A percentile compares a stretch with the other conserved stretches of the same genome.
These are phyloP conservation scores for Knoxdaviesia proteae DNA, from an alignment of 2,329 filamentous ascomycete species.

Conservation along the genomic window DNA sequence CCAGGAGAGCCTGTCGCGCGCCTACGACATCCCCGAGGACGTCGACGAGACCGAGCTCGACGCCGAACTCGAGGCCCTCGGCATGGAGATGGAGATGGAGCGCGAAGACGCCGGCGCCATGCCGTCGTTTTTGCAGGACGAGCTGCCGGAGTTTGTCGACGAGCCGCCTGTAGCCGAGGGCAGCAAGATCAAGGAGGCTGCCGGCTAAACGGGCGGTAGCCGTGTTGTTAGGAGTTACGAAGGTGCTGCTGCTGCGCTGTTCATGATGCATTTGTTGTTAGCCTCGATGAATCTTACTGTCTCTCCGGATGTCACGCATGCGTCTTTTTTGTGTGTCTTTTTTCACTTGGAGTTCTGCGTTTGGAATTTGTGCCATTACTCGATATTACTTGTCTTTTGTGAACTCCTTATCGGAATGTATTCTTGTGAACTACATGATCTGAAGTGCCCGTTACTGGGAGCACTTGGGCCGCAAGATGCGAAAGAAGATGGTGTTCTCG, in stretches of 20 bases:
- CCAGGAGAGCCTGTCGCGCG: slow-evolving; percentile 75
- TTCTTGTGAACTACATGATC: too few relatives aligned
- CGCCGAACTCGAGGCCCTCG: slow-evolving; percentile 84
- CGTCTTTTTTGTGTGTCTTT: too few relatives aligned
- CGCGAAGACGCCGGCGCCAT: slow-evolving; percentile 41
- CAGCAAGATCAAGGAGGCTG: slow-evolving; percentile 72
- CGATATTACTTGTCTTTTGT: too few relatives aligned
- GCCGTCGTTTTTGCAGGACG: slow-evolving; percentile 77
- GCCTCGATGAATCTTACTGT: not conserved
- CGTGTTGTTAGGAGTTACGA: not conserved
- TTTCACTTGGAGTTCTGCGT: too few relatives aligned
- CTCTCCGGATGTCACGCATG: too few relatives aligned
- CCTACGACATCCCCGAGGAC: slow-evolving; percentile 90
- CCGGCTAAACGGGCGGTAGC: slow-evolving; percentile 17
- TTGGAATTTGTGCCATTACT: too few relatives aligned
- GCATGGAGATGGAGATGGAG: slow-evolving; percentile 84
- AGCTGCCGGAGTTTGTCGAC: slow-evolving; percentile 78
- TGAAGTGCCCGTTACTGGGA: too few relatives aligned
- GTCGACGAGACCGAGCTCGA: slow-evolving; percentile 93
- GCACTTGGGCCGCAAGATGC: too few relatives aligned
- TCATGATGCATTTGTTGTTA: not conserved
- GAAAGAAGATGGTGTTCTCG: too few relatives aligned
- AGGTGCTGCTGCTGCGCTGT: not conserved
- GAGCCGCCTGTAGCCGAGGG: slow-evolving; percentile 54
- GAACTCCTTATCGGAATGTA: too few relatives aligned